Conservation (phyloP, 306 rosid genomes). For the Cucurbita ficifolia region DNA sequence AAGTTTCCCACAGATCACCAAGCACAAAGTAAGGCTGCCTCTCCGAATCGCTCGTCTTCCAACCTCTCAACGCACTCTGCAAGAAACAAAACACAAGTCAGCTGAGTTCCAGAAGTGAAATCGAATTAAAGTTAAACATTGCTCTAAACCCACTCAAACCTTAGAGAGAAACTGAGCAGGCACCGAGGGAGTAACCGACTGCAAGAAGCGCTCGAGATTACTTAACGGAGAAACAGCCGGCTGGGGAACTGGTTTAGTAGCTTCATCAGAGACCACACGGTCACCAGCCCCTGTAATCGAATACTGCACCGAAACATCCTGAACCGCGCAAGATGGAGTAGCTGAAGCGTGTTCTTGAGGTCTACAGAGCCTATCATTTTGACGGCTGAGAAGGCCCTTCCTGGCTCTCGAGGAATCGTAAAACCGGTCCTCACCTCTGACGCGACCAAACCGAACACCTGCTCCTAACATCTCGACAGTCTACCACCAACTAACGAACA, state of each 20-base stretch:
- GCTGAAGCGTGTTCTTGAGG: constrained; percentile 3
- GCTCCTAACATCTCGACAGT: constrained; percentile 43
- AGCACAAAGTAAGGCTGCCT: constrained; percentile 22
- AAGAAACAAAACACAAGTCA: background rate
- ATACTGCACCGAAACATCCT: background rate
- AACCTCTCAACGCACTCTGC: constrained; percentile 19
- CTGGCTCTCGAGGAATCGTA: constrained; percentile 40
- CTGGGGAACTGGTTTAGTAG: background rate
- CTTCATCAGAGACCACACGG: constrained; percentile 21
- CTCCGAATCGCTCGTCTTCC: constrained; percentile 8
- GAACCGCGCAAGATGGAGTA: background rate
- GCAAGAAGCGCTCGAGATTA: constrained; percentile 60
- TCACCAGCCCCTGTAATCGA: constrained; percentile 20
- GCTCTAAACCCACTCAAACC: constrained; percentile 17
- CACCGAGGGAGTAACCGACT: constrained; percentile 57
- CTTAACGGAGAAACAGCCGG: constrained; percentile 16
- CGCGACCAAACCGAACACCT: constrained; percentile 41
- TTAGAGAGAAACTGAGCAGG: constrained; percentile 42
- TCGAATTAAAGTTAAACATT: background rate
- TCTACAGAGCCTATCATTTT: constrained; percentile 3
- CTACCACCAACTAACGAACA: background rate
- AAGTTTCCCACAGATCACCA: constrained; percentile 39
- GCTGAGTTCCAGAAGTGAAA: background rate
- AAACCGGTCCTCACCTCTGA: constrained; percentile 60
- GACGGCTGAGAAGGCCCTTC: constrained; percentile 17